Evolutionary conservation across 2,329 filamentous ascomycete genomes (phyloP).

Genomic region (Cercospora zeina): DNA sequence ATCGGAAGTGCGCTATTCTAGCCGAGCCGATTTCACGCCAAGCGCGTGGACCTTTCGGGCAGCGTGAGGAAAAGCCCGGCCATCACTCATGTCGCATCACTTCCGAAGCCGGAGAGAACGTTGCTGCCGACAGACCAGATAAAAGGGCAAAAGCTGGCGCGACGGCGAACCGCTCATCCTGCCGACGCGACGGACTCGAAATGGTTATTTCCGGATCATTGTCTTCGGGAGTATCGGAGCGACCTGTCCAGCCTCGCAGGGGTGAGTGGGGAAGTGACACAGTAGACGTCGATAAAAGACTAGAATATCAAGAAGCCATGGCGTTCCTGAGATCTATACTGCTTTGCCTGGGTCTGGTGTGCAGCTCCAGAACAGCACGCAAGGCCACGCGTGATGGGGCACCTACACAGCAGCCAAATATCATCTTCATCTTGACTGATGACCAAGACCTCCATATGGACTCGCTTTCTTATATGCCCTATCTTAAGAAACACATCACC

Average conservation of each 20-base stretch:
- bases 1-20: background rate
- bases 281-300: background rate
- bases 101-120: background rate
- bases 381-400: background rate
- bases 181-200: background rate
- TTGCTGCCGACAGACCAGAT: background rate
- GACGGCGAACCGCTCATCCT: background rate
- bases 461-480: conserved; percentile 62
- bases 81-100: no score
- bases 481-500: conserved; percentile 57
- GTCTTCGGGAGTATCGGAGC: background rate
- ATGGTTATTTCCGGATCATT: background rate
- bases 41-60: background rate
- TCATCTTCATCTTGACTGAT: conserved; percentile 68
- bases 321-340: background rate
- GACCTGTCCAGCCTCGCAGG: background rate
- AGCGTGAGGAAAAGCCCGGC: no score
- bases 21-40: background rate
- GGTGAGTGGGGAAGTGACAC: background rate
- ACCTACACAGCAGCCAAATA: conserved; percentile 50
- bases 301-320: background rate
- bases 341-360: background rate
- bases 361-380: background rate
- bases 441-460: conserved; percentile 66
- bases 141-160: background rate